Evolutionary conservation across 163 green algal species (phyloP).

Genomic region (Scenedesmus sp.): DNA sequence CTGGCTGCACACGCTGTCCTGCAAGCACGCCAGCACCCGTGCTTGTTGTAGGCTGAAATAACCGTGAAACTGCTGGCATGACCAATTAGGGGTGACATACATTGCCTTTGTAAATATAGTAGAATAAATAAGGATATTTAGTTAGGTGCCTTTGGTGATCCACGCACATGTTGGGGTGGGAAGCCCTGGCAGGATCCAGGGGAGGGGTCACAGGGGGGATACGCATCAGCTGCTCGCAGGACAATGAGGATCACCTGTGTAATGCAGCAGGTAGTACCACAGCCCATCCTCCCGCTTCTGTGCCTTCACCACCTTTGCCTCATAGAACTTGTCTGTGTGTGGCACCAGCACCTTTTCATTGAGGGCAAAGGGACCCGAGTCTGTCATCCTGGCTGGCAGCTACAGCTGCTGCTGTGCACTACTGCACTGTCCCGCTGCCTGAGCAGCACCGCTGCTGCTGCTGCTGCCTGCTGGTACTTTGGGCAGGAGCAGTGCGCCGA

Average conservation of each 20-base stretch:
- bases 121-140: no score
- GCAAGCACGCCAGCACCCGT: no score
- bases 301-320: conserved; percentile 81
- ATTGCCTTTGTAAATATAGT: no score
- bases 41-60: no score
- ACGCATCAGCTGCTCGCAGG: neutral
- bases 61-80: no score
- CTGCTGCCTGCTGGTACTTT: neutral
- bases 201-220: neutral
- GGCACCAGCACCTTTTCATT: conserved; percentile 72
- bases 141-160: no score
- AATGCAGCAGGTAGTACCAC: conserved; percentile 86
- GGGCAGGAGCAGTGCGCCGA: neutral
- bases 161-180: no score
- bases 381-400: conserved; percentile 8
- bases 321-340: conserved; percentile 82
- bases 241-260: conserved; percentile 55
- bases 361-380: conserved; percentile 21
- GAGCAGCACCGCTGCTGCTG: neutral
- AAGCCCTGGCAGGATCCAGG: no score
- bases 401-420: neutral
- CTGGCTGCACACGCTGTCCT: no score
- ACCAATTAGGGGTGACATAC: no score
- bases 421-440: neutral
- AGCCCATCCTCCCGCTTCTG: conserved; percentile 65